Conservation (phyloP, 768 basidiomycete species). For the Porphyrellus cyaneotinctus region DNA sequence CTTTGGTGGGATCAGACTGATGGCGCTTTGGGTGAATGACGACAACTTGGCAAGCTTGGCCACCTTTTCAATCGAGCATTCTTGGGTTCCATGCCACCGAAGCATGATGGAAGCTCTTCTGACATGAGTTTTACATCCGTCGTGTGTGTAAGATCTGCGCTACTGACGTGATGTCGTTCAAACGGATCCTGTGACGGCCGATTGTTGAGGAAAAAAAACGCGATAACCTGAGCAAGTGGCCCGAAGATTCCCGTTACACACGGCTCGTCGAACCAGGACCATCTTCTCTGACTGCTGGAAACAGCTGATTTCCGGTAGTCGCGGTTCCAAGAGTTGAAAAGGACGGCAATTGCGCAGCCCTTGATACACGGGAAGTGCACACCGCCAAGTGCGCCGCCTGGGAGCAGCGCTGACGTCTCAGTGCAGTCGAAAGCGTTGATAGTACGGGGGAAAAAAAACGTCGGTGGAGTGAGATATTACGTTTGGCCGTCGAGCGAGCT, state of each 20-base stretch:
- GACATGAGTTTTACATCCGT: too few species aligned
- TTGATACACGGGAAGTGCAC: conserved; percentile 5
- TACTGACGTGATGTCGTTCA: background rate
- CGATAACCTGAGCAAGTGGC: background rate
- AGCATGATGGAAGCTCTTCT: conserved; percentile 6
- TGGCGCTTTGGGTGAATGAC: background rate
- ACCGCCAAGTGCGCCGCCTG: background rate
- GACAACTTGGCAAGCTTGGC: background rate
- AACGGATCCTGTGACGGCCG: background rate
- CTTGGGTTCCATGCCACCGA: conserved; percentile 12
- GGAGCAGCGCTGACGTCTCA: conserved; percentile 10
- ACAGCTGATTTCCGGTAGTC: conserved; percentile 1
- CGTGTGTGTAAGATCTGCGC: background rate
- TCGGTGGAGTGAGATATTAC: conserved; percentile 12
- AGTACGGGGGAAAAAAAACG: background rate
- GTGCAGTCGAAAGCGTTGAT: background rate
- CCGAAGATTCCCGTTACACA: conserved; percentile 10
- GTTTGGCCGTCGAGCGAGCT: conserved; percentile 1
- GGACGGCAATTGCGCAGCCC: conserved; percentile 7
- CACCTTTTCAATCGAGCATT: conserved; percentile 9
- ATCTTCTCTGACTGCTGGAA: background rate
- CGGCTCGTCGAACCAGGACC: background rate
- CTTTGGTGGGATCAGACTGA: background rate
- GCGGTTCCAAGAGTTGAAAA: background rate
- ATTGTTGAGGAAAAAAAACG: background rate